Evolutionary conservation across 176 grass and related monocot genomes (phyloP), one percentile per base, ranked within the genome.

Genomic region (Miscanthus lutarioriparius): DNA sequence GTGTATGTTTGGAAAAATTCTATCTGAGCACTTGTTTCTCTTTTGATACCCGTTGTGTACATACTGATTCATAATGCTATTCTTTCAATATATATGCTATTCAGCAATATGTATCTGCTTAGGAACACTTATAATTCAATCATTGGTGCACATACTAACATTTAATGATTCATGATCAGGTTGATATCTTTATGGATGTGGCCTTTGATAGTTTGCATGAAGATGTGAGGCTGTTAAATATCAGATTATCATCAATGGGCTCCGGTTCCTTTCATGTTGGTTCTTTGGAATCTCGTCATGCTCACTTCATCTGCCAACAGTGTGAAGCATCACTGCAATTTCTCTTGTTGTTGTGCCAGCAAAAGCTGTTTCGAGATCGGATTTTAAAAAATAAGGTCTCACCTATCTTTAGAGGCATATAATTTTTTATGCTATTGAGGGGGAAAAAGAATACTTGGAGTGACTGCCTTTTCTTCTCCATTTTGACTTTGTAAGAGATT

Each of bases 161-260:
- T 85, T 83, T 77, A 23, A 33, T 76, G 13, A 45, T 82, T 61
- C 69, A 66, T 86, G 72, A 64, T 71, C 87, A 98, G 96, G 96
- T 95, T 65, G 96, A 98, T 80, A 90, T 91, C 28, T 98, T 93
- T 90, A 79, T 93, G 91, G 96, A 98, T 90, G 89, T 82, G 67
- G 89, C 96, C 80, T 98, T 98, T 70, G 93, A 85, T 70, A 93
- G 91, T 61, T 77, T 98, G 61, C 93, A 95, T 81, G 89, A 98
- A 87, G 91, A 95, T 82, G 79, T 90, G 75, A 93, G 91, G 72
- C 85, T 92, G 80, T 80, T 98, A 81, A 74, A 74, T 61, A 58
- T 43, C 80, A 89, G 66, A 66, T 67, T 98, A 41, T 91, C 84
- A 77, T 67, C 85, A 80, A 77, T 90, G 62, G 80, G 33, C 64